A percentile compares a stretch with the other conserved stretches of the same genome.
phyloP scores from a whole-genome alignment of 805 yeast genomes.

The Metschnikowia lachancei region DNA sequence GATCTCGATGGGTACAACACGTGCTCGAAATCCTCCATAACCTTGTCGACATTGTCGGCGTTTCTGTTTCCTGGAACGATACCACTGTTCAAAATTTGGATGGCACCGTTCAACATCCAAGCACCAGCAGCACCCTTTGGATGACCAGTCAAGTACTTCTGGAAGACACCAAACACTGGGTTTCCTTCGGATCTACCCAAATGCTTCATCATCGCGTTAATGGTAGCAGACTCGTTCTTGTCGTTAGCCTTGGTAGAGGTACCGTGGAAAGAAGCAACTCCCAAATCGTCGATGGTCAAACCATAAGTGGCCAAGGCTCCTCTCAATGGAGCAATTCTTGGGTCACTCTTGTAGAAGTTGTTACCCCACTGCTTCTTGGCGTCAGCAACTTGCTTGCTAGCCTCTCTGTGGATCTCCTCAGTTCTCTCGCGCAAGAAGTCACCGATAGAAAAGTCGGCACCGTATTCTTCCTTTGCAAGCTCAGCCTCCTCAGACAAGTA shows the following conservation, averaged over 20 bases:
- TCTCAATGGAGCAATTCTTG: conserved; percentile 94
- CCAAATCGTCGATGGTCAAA: conserved; percentile 90
- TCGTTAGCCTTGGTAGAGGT: conserved; percentile 98
- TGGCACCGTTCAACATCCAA: conserved; percentile 99
- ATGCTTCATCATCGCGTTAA: conserved; percentile 90
- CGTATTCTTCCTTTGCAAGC: conserved; percentile 50
- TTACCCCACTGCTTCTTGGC: conserved; percentile 96
- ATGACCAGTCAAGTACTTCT: conserved; percentile 98
- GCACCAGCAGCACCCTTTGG: conserved; percentile 99
- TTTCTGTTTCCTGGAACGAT: conserved; percentile 98
- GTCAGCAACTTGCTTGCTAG: conserved; percentile 76
- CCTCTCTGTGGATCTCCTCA: conserved; percentile 83
- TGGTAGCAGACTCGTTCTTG: conserved; percentile 92
- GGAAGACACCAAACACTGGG: conserved; percentile 97
- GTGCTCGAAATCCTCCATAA: conserved; percentile 78
- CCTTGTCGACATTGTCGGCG: conserved; percentile 91
- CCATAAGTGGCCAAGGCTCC: conserved; percentile 95
- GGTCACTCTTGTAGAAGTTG: conserved; percentile 85
- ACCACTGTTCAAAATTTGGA: conserved; percentile 90
- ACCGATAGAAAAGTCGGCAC: conserved; percentile 42
- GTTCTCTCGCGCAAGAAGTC: conserved; percentile 76
- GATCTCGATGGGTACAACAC: conserved; percentile 93
- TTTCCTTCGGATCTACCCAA: conserved; percentile 97
- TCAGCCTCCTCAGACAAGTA: conserved; percentile 69
- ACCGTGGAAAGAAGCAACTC: conserved; percentile 98